A percentile compares a stretch with the other conserved stretches of the same genome.
phyloP scores from a whole-genome alignment of 352 stramenopile species.

The Globisporangium okanoganense region DNA sequence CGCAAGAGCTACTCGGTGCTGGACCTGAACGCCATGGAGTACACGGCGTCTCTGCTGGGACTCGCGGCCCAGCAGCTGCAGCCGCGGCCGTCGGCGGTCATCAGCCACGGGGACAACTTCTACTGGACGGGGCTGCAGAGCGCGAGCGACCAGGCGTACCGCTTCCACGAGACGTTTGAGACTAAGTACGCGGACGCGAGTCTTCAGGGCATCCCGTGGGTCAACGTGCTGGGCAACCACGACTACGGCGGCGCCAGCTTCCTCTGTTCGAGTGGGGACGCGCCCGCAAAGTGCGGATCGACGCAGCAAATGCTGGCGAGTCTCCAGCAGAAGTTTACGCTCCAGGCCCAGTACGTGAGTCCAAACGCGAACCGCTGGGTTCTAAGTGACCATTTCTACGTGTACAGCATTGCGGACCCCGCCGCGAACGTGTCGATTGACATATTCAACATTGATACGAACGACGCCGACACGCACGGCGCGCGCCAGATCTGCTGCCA shows the following conservation, averaged over 20 bases:
- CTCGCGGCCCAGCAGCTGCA: slow-evolving; percentile 23
- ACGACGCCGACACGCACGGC: slow-evolving; percentile 56
- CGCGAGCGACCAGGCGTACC: slow-evolving; percentile 29
- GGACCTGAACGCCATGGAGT: slow-evolving; percentile 40
- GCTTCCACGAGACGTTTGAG: slow-evolving; percentile 54
- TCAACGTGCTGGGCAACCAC: slow-evolving; percentile 66
- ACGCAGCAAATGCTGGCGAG: slow-evolving; percentile 3
- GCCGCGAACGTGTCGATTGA: slow-evolving; percentile 56
- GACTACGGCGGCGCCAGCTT: slow-evolving; percentile 56
- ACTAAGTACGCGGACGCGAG: slow-evolving; percentile 40
- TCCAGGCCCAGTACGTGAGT: slow-evolving; percentile 74
- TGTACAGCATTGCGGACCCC: slow-evolving; percentile 57
- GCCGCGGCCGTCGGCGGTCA: slow-evolving; percentile 29
- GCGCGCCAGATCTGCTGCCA: slow-evolving; percentile 75
- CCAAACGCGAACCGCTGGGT: slow-evolving; percentile 76
- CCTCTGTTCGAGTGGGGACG: slow-evolving; percentile 35
- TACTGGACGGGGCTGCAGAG: slow-evolving; percentile 56
- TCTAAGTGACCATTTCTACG: slow-evolving; percentile 79
- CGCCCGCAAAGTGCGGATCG: not conserved
- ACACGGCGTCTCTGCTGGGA: slow-evolving; percentile 32
- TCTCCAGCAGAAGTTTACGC: slow-evolving; percentile 44
- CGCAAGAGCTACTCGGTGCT: slow-evolving; percentile 37
- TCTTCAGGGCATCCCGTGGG: slow-evolving; percentile 44
- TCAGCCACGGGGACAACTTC: slow-evolving; percentile 67
- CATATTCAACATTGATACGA: slow-evolving; percentile 86